A percentile compares a stretch with the other conserved stretches of the same genome.
phyloP scores from a whole-genome alignment of 2,329 filamentous ascomycete species.

The Penicillium sp. region DNA sequence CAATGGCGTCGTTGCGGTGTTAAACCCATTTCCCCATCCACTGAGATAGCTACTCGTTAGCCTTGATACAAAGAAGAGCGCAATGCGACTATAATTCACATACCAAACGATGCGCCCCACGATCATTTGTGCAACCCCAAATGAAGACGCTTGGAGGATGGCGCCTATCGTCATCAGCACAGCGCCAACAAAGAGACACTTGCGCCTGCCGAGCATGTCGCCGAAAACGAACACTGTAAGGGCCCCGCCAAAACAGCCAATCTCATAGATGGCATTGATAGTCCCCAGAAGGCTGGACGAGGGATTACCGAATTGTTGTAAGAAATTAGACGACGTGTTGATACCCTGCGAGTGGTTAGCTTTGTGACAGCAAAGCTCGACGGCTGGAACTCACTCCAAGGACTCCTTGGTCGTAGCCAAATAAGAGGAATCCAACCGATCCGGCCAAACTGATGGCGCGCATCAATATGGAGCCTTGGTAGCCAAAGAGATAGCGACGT shows the following conservation, averaged over 20 bases:
- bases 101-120: neutral
- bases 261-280: neutral
- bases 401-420: neutral
- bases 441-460: neutral
- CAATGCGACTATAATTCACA: neutral
- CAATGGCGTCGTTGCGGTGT: constrained; percentile 1
- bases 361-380: too few species aligned
- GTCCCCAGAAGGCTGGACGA: neutral
- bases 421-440: neutral
- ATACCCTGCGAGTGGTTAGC: neutral
- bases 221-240: neutral
- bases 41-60: neutral
- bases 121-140: neutral
- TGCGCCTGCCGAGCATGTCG: neutral
- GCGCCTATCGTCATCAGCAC: neutral
- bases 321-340: neutral
- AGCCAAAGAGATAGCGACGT: neutral
- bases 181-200: neutral
- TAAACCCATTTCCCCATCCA: constrained; percentile 2
- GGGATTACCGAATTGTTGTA: neutral
- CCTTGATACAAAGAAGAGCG: too few species aligned
- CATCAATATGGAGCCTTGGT: neutral
- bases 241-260: neutral
- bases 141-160: neutral
- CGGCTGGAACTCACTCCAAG: neutral